Base-by-base conservation (phyloP, 495 filamentous ascomycete species). In the Apiosordaria backusii region DNA sequence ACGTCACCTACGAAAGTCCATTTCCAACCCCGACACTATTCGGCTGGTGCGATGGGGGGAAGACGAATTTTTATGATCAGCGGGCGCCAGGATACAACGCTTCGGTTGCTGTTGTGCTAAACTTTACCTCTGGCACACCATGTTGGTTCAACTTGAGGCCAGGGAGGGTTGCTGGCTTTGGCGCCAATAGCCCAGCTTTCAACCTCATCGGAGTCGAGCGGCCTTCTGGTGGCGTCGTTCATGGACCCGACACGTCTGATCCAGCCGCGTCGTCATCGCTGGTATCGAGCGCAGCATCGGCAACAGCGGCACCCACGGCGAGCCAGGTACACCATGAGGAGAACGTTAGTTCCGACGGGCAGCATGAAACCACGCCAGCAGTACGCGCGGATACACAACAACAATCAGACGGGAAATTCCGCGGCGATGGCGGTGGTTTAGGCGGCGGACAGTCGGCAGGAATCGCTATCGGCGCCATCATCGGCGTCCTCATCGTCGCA, bases 81-180 rank as follows among this genome's bases (percentile, higher is more conserved):
- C 52, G n/a, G n/a, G 52, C n/a, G 10, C 52, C 52, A 55, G 52
- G 52, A 23, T 55, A 21, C 52, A 55, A 55, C 52, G 52, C n/a
- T 21, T 21, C n/a, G 4, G 4, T 55, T 23, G n/a, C 52, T 6
- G 52, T 55, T 23, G 6, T 19, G 1, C 52, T 55, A 4, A 55
- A 55, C 52, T 55, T 55, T n/a, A 55, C 52, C 52, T 55, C 52
- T 19, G 52, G 52, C 4, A 19, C 22, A 13, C 52, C 52, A 55
- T 55, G 52, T 23, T 55, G 52, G 52, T 55, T 55, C 2, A 55
- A 55, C 22, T 13, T 55, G 15, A 19, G 52, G 52, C 52, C 52
- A 21, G 52, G 52, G 18, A 55, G n/a, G 10, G n/a, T 21, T 10
- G n/a, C 22, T 6, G 52, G 52, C 19, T 55, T 21, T 23, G 52